Evolutionary conservation across 805 yeast genomes (phyloP), one percentile per base, ranked within the genome.

Genomic region (Wickerhamomyces xylosicus): DNA sequence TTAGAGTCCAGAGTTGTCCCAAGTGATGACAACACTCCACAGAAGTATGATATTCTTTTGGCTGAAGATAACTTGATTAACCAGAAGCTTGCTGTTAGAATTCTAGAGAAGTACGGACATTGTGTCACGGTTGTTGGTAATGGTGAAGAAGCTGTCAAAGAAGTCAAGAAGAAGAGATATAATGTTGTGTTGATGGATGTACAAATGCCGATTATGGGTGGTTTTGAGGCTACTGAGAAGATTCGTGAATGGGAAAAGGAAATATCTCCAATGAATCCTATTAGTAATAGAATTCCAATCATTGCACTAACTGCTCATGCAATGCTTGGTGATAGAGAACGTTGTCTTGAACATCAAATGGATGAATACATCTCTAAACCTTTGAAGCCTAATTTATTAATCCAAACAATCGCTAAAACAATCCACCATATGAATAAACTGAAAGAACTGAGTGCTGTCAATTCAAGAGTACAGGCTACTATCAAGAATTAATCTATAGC

Each of bases 181-280:
- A 95, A 85, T 55, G 89, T 83, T 35, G 82, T 85, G 16, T 70
- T 85, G 48, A 85, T 85, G 95, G 95, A 85, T 63, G 95, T 85
- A 34, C 95, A 85, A 58, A 85, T 85, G 95, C 95, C 95, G 8
- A 85, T 84, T 14, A 86, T 85, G 92, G 95, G 95, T 21, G 95
- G 95, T 0, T 85, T 85, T 57, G 95, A 85, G 54, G 95, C 95
- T 3, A 85, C 95, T 1, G 85, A 80, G 35, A 76, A 77, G 58
- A 85, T 85, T 39, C 67, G 95, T 49, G 86, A 82, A 53, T 85
- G 94, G 94, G 95, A 85, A 60, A 76, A 72, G 64, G 81, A 79
- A 59, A 71, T 77, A 17, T 78, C 79, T 45, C 86, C 89, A 34
- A 74, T 76, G 18, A 80, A 77, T 54, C 72, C 79, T 8, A 70